Conservation (phyloP, 164 flowering plant genomes). For the Chloranthus sessilifolius region DNA sequence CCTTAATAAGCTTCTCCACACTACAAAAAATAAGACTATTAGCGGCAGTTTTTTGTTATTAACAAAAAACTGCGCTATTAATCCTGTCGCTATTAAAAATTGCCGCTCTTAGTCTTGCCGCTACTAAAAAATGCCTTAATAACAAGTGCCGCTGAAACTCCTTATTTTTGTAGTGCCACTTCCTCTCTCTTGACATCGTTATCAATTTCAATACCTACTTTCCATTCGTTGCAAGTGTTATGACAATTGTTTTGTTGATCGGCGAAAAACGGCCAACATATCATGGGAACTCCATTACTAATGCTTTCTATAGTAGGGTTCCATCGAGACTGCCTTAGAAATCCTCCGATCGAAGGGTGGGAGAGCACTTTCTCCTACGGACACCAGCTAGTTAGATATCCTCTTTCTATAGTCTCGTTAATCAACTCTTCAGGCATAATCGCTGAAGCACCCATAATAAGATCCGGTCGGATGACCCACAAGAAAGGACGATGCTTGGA, state of each 20-base stretch:
- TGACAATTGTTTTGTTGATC: conserved; percentile 6
- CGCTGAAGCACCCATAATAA: conserved; percentile 14
- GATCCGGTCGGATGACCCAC: conserved; percentile 10
- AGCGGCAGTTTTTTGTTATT: neutral
- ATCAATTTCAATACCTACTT: conserved; percentile 2
- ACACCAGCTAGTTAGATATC: conserved; percentile 13
- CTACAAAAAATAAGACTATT: neutral
- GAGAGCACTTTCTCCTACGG: conserved; percentile 10
- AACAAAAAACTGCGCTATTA: neutral
- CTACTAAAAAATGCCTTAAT: neutral
- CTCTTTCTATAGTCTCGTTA: conserved; percentile 5
- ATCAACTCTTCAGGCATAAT: conserved; percentile 9
- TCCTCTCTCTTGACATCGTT: neutral
- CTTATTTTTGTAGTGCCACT: too few species aligned
- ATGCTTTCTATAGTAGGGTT: conserved; percentile 2
- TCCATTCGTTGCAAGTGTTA: conserved; percentile 4
- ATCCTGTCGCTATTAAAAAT: neutral
- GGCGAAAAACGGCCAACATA: conserved; percentile 10
- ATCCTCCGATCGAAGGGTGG: conserved; percentile 3
- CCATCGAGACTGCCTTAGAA: conserved; percentile 4
- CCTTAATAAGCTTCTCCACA: neutral
- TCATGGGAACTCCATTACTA: neutral
- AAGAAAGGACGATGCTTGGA: conserved; percentile 11
- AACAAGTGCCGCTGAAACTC: too few species aligned
- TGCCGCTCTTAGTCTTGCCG: neutral